Conservation (phyloP, 352 stramenopile species). For the Halophytophthora polymorphica region DNA sequence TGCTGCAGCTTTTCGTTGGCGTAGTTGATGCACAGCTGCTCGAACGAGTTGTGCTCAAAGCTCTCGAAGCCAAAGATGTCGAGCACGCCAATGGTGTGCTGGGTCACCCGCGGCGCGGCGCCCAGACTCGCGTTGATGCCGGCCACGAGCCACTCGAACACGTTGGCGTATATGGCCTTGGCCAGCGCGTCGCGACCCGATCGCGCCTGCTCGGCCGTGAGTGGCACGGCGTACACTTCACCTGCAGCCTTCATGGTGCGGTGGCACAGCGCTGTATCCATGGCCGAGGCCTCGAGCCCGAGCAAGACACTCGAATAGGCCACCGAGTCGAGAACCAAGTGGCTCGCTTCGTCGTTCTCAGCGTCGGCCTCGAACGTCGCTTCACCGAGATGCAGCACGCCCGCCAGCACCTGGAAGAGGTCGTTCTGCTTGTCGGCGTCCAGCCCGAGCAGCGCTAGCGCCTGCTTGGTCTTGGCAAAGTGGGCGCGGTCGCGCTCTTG, state of each 20-base stretch:
- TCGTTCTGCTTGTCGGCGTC: slow-evolving; percentile 41
- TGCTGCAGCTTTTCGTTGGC: slow-evolving; percentile 92
- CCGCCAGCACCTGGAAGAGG: slow-evolving; percentile 66
- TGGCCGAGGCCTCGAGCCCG: slow-evolving; percentile 40
- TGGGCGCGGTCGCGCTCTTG: slow-evolving; percentile 40
- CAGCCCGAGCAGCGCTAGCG: slow-evolving; percentile 61
- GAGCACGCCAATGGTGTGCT: slow-evolving; percentile 73
- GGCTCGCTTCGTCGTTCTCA: slow-evolving; percentile 59
- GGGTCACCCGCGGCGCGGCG: slow-evolving; percentile 15
- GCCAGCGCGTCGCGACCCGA: slow-evolving; percentile 91
- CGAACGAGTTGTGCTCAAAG: slow-evolving; percentile 89
- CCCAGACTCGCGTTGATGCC: slow-evolving; percentile 80
- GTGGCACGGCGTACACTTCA: slow-evolving; percentile 61
- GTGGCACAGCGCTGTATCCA: slow-evolving; percentile 56
- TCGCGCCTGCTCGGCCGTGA: slow-evolving; percentile 61
- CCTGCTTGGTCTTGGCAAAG: slow-evolving; percentile 62
- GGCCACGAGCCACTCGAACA: slow-evolving; percentile 96
- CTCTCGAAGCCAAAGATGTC: slow-evolving; percentile 92
- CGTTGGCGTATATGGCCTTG: slow-evolving; percentile 92
- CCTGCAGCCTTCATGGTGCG: slow-evolving; percentile 70
- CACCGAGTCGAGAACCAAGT: slow-evolving; percentile 34
- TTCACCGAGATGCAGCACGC: slow-evolving; percentile 82
- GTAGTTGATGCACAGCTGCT: slow-evolving; percentile 96
- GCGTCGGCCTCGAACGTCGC: slow-evolving; percentile 41
- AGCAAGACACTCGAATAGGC: slow-evolving; percentile 45